These are phyloP conservation scores for Fusarium foetens DNA, from an alignment of 2,329 filamentous ascomycete species.

Conservation along the genomic window DNA sequence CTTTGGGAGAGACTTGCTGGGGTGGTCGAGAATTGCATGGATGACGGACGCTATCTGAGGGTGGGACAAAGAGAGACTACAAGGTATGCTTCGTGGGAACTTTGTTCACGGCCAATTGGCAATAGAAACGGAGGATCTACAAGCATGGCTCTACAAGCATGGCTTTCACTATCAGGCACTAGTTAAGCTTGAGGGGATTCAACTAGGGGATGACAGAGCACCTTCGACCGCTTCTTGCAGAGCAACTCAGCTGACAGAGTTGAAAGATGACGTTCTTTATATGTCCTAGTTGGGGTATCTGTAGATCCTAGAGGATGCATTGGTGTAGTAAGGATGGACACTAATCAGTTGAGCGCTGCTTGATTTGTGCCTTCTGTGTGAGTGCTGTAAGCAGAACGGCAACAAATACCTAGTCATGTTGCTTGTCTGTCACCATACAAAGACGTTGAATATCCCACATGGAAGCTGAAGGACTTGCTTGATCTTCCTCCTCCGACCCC, in stretches of 20 bases:
- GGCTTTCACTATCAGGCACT: slow-evolving; percentile 1
- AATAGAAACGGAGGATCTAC: slow-evolving; percentile 21
- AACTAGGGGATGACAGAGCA: neutral
- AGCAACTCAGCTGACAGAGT: slow-evolving; percentile 18
- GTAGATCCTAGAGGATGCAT: slow-evolving; percentile 13
- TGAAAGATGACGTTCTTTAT: slow-evolving; percentile 14
- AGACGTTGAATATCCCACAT: neutral
- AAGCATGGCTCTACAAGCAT: slow-evolving; percentile 28
- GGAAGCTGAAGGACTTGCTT: neutral
- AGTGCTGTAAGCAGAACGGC: neutral
- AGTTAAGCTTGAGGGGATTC: slow-evolving; percentile 1
- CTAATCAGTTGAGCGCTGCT: neutral
- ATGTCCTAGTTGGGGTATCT: neutral
- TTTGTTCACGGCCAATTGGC: slow-evolving; percentile 15
- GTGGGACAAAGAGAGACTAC: slow-evolving; percentile 26
- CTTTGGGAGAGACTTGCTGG: slow-evolving; percentile 16
- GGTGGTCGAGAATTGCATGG: slow-evolving; percentile 4
- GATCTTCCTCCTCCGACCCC: slow-evolving; percentile 19
- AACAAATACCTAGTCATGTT: neutral
- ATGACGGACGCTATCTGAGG: slow-evolving; percentile 18
- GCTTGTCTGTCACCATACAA: neutral
- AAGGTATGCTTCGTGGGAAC: slow-evolving; percentile 8
- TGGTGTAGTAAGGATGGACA: neutral
- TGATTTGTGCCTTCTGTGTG: neutral
- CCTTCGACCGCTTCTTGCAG: slow-evolving; percentile 21